Percentiles rank a stretch among this genome's conserved stretches.
These are phyloP conservation scores for Neocatenulostroma microsporum DNA, from an alignment of 2,329 filamentous ascomycete species.

Conservation along the genomic window DNA sequence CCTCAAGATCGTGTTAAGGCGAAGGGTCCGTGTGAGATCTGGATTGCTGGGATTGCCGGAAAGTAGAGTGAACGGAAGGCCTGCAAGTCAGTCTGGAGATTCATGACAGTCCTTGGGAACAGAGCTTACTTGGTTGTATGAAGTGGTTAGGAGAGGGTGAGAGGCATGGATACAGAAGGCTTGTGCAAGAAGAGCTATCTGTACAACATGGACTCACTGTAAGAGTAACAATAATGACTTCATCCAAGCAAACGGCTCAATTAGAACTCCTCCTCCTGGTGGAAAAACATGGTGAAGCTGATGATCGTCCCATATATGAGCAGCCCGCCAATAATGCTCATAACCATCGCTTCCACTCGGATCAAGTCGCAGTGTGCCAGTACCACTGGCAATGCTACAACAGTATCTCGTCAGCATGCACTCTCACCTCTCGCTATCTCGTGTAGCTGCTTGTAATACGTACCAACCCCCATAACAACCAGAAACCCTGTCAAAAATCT, in stretches of 20 bases:
- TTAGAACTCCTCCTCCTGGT: slow-evolving; percentile 92
- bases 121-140: too few relatives aligned
- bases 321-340: slow-evolving; percentile 87
- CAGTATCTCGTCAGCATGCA: slow-evolving; percentile 1
- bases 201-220: too few relatives aligned
- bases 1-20: too few relatives aligned
- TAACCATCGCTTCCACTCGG: slow-evolving; percentile 75
- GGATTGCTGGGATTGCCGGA: too few relatives aligned
- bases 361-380: slow-evolving; percentile 85
- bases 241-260: slow-evolving; percentile 13
- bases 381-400: slow-evolving; percentile 73
- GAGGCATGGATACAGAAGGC: too few relatives aligned
- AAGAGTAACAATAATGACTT: too few relatives aligned
- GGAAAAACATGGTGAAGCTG: slow-evolving; percentile 96
- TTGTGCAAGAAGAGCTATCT: too few relatives aligned
- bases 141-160: too few relatives aligned
- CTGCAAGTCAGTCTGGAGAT: too few relatives aligned
- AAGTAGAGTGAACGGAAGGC: too few relatives aligned
- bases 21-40: too few relatives aligned
- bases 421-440: background rate
- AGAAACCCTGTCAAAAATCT: slow-evolving; percentile 92
- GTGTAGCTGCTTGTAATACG: slow-evolving; percentile 32
- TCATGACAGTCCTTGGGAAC: too few relatives aligned
- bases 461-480: slow-evolving; percentile 95
- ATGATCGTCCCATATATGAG: slow-evolving; percentile 98